A percentile compares a stretch with the other conserved stretches of the same genome.
phyloP scores from a whole-genome alignment of 805 yeast genomes.

The Suhomyces sp. region DNA sequence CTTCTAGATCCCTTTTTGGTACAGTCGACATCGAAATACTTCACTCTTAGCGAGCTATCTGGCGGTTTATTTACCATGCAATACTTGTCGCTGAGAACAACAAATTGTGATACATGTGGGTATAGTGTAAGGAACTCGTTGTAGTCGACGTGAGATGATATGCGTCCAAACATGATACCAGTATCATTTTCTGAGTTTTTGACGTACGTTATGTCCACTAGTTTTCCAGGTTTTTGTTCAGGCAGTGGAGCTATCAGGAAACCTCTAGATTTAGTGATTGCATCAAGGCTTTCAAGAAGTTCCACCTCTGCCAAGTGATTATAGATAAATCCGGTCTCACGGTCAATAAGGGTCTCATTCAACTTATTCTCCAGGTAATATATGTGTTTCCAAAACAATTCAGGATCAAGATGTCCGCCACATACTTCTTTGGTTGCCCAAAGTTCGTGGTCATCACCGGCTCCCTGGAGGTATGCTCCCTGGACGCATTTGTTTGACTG shows the following conservation, averaged over 20 bases:
- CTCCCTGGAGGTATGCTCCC: slow-evolving; percentile 74
- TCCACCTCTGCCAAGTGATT: slow-evolving; percentile 24
- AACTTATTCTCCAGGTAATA: slow-evolving; percentile 6
- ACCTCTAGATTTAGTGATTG: background rate
- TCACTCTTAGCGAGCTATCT: slow-evolving; percentile 3
- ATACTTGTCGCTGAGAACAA: slow-evolving; percentile 25
- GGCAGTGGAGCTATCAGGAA: no score
- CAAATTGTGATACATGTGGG: slow-evolving; percentile 13
- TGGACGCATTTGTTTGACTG: background rate
- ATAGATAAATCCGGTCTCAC: slow-evolving; percentile 19
- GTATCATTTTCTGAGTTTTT: slow-evolving; percentile 18
- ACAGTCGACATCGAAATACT: slow-evolving; percentile 21
- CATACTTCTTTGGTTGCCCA: slow-evolving; percentile 52
- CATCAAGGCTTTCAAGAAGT: slow-evolving; percentile 9
- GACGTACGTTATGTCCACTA: slow-evolving; percentile 14
- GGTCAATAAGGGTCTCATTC: slow-evolving; percentile 19
- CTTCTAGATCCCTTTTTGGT: slow-evolving; percentile 68
- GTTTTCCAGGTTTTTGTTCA: background rate
- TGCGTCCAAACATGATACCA: slow-evolving; percentile 27
- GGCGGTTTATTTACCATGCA: slow-evolving; percentile 12
- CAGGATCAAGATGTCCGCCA: slow-evolving; percentile 52
- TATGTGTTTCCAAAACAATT: slow-evolving; percentile 52
- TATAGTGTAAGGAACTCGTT: slow-evolving; percentile 1
- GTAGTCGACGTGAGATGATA: slow-evolving; percentile 16
- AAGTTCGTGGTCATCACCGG: slow-evolving; percentile 90